Evolutionary conservation across 2,329 filamentous ascomycete genomes (phyloP), one percentile per base, ranked within the genome.

Genomic region (Penicillium corylophilum): DNA sequence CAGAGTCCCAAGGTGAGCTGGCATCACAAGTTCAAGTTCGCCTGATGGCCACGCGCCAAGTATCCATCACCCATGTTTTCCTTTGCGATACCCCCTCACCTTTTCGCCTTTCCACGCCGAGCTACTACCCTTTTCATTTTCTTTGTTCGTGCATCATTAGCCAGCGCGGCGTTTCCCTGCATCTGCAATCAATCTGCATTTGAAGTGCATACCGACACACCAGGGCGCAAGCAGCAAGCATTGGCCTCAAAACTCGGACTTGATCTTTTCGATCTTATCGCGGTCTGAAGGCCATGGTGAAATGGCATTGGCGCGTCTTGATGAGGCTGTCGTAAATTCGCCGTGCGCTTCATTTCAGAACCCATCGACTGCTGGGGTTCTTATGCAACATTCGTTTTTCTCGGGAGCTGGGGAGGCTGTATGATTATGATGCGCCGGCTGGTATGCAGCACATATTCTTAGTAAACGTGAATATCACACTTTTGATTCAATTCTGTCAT

Each of bases 91-190:
- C 52, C 46, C 51, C 46, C 40, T 48, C 43, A 54, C 38, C 29
- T 46, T n/a, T n/a, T n/a, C n/a, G n/a, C n/a, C n/a, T n/a, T n/a
- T 45, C 44, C 31, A 24, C 47, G 48, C 45, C 40, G 52, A 57
- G 49, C 40, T 50, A 48, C 48, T 50, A 51, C 28, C 20, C 35
- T 23, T 50, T 36, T 36, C 26, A 36, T 47, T 50, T 33, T 44
- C 46, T 48, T 48, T 42, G 48, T 38, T n/a, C 46, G 43, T 55
- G 50, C 53, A 57, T 59, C 53, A 53, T 60, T 64, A 65, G 61
- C 61, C 59, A 49, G 48, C 54, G 46, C 42, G 57, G 61, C 51
- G 52, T 64, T 59, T 28, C 42, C 43, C 45, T 58, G 51, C 54
- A 49, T 57, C 45, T 58, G 51, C 26, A 28, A 28, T 24, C 23